Conservation (phyloP, 352 stramenopile genomes). For the Pythium rhizo-oryzae region DNA sequence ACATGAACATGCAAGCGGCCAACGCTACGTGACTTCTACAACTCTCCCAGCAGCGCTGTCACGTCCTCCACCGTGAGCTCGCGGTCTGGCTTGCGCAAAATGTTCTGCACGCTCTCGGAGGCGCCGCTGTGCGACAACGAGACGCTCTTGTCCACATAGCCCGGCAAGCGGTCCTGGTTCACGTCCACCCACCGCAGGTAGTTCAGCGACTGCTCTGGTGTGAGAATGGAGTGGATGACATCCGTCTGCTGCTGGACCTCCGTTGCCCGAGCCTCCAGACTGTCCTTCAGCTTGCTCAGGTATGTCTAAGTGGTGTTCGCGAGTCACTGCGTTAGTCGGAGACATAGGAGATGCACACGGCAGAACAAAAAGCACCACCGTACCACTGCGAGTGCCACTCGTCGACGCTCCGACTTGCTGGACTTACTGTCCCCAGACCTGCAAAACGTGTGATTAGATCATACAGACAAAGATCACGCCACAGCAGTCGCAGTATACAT, state of each 20-base stretch:
- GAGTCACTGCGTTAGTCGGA: background rate
- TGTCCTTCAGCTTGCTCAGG: slow-evolving; percentile 89
- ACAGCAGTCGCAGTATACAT: slow-evolving; percentile 12
- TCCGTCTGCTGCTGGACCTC: slow-evolving; percentile 81
- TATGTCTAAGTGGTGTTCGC: slow-evolving; percentile 55
- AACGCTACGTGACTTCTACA: slow-evolving; percentile 31
- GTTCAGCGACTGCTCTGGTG: slow-evolving; percentile 81
- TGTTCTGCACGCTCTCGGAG: slow-evolving; percentile 70
- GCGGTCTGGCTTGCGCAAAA: slow-evolving; percentile 84
- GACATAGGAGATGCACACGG: too few relatives aligned
- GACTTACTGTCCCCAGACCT: slow-evolving; percentile 79
- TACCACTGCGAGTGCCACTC: slow-evolving; percentile 85
- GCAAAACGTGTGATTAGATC: background rate
- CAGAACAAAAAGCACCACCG: background rate
- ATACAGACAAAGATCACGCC: background rate
- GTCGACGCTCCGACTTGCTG: slow-evolving; percentile 81
- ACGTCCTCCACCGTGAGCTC: slow-evolving; percentile 89
- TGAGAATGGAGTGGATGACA: slow-evolving; percentile 85
- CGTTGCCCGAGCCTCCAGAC: slow-evolving; percentile 76
- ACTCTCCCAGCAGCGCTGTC: slow-evolving; percentile 68
- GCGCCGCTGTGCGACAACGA: slow-evolving; percentile 51
- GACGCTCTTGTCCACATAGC: slow-evolving; percentile 66
- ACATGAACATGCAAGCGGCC: slow-evolving; percentile 13
- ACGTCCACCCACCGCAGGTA: slow-evolving; percentile 84
- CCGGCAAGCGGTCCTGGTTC: slow-evolving; percentile 71